Conservation (phyloP, 352 stramenopile genomes). For the Pythium grandisporangium region DNA sequence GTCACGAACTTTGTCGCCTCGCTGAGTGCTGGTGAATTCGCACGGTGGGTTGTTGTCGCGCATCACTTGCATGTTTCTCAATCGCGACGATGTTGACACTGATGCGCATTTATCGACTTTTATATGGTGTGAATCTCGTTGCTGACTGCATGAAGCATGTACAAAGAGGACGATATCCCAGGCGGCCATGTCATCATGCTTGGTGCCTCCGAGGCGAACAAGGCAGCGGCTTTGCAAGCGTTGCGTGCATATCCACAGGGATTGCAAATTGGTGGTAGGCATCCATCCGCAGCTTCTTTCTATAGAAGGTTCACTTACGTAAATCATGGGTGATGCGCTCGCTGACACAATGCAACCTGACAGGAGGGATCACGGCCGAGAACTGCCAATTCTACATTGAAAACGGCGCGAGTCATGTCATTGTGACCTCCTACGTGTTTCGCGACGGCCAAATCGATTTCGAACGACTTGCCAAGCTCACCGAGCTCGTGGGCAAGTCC, state of each 20-base stretch:
- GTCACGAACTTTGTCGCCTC: slow-evolving; percentile 92
- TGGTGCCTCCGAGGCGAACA: slow-evolving; percentile 87
- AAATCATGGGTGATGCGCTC: background rate
- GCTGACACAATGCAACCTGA: too few species aligned
- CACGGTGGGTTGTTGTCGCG: slow-evolving; percentile 35
- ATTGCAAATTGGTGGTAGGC: slow-evolving; percentile 92
- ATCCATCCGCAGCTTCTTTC: too few species aligned
- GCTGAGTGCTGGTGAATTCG: slow-evolving; percentile 65
- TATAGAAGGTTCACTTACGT: background rate
- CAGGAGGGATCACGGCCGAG: slow-evolving; percentile 85
- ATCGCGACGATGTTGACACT: background rate
- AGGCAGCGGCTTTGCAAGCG: slow-evolving; percentile 81
- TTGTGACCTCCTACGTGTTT: slow-evolving; percentile 98
- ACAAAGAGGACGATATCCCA: slow-evolving; percentile 81
- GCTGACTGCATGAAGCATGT: slow-evolving; percentile 58
- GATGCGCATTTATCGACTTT: background rate
- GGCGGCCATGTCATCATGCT: slow-evolving; percentile 99
- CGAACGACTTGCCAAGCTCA: slow-evolving; percentile 55
- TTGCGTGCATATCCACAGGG: slow-evolving; percentile 85
- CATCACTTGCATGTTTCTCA: too few species aligned
- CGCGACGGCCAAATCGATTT: slow-evolving; percentile 88
- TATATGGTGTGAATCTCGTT: background rate
- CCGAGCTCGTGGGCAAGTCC: slow-evolving; percentile 65
- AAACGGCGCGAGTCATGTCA: slow-evolving; percentile 95
- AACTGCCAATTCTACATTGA: slow-evolving; percentile 94